phyloP scores from a whole-genome alignment of 2,329 filamentous ascomycete species.

The Pseudogymnoascus sp. region DNA sequence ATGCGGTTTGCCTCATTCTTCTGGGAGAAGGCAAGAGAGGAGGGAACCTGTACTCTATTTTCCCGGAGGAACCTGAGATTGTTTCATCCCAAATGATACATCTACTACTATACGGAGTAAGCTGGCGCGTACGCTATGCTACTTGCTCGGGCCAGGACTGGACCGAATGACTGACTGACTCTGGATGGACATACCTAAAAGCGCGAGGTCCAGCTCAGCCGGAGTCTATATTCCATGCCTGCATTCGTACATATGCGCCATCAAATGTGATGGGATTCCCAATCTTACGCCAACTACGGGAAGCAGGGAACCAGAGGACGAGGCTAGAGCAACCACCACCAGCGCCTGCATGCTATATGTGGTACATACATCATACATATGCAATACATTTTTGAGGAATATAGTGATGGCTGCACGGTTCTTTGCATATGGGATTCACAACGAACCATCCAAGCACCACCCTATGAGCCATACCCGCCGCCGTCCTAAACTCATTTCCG shows the following conservation, averaged over 20 bases:
- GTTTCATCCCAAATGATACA: constrained; percentile 1
- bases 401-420: background rate
- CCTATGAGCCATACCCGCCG: background rate
- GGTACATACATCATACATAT: constrained; percentile 6
- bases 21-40: background rate
- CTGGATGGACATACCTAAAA: background rate
- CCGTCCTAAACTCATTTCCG: background rate
- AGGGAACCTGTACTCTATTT: background rate
- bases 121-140: background rate
- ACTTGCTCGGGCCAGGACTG: background rate
- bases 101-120: background rate
- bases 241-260: background rate
- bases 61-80: background rate
- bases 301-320: background rate
- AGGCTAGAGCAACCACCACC: background rate
- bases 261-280: background rate
- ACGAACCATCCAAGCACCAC: constrained; percentile 4
- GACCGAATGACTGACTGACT: background rate
- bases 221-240: background rate
- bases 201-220: background rate
- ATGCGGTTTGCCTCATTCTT: background rate
- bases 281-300: constrained; percentile 3
- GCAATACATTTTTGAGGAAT: background rate
- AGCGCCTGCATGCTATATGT: background rate
- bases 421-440: constrained; percentile 5